Conservation (phyloP, 2,329 filamentous ascomycete genomes). For the Trichoderma pleuroti region DNA sequence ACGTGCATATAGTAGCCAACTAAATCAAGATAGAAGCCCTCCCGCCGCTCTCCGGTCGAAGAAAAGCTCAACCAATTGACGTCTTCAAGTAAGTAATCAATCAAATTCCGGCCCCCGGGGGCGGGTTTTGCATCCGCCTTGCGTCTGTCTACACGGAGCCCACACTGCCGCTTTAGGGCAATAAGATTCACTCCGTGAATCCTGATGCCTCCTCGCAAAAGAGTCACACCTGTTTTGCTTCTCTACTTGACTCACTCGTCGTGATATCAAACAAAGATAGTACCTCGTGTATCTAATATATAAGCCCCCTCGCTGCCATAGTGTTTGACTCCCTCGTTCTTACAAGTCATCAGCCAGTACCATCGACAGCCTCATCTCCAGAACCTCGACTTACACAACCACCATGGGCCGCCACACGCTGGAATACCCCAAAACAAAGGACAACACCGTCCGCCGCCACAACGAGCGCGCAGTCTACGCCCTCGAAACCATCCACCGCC, state of each 20-base stretch:
- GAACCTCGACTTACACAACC: background rate
- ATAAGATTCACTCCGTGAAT: background rate
- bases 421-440: conserved; percentile 60
- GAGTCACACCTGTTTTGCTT: background rate
- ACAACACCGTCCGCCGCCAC: conserved; percentile 66
- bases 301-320: background rate
- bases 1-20: background rate
- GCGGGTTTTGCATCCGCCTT: background rate
- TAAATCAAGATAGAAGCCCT: background rate
- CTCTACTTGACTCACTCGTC: background rate
- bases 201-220: background rate
- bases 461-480: conserved; percentile 67
- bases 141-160: background rate
- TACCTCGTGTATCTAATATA: background rate
- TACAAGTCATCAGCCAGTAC: background rate
- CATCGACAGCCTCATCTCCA: background rate
- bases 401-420: conserved; percentile 40
- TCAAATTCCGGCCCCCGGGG: background rate
- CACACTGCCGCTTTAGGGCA: background rate
- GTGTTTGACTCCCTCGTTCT: background rate
- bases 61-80: background rate
- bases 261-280: background rate
- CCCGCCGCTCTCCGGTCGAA: background rate
- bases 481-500: conserved; percentile 66
- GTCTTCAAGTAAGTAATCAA: background rate